Evolutionary conservation across 495 filamentous ascomycete genomes (phyloP), one percentile per base, ranked within the genome.

Genomic region (Hypoxylon lenormandii): DNA sequence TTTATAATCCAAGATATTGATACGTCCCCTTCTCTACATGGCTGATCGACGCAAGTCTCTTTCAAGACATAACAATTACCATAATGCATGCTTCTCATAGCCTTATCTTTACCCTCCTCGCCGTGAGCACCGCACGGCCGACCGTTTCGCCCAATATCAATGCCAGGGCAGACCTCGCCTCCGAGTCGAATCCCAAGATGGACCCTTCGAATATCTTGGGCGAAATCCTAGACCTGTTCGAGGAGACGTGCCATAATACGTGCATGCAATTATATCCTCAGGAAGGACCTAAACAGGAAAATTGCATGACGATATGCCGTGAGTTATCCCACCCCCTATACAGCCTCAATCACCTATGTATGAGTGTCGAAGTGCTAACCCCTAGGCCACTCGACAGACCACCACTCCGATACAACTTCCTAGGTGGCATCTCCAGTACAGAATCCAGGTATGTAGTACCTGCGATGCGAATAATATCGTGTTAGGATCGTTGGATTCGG

Each of bases 241-340:
- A 33, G 19, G n/a, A 58, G 37, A 63, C 52, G 21, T 69, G 65
- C 23, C 65, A 69, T 19, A 53, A 69, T 50, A 55, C 56, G 6
- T 69, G 65, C 42, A 19, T 69, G 21, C 36, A 69, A 21, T 3
- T 63, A 30, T 69, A 58, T 42, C 65, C 65, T 7, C 18, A 63
- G 0, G 52, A 62, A 40, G 65, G 65, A 11, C 45, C 23, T 7
- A 10, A 30, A 12, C 65, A 64, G 16, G 53, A 64, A 7, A 43
- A 43, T n/a, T 69, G 65, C 50, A 69, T 69, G 65, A 59, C 37
- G 10, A 64, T 69, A 57, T 69, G 65, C 28, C 65, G 65, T 69
- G 21, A 69, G 65, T 61, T 26, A 3, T 30, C 30, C 10, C 13
- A 37, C 18, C 38, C 23, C 19, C 18, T 18, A 51, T 26, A 43